Evolutionary conservation across 2,329 filamentous ascomycete genomes (phyloP).

Genomic region (Helminthosporium solani): DNA sequence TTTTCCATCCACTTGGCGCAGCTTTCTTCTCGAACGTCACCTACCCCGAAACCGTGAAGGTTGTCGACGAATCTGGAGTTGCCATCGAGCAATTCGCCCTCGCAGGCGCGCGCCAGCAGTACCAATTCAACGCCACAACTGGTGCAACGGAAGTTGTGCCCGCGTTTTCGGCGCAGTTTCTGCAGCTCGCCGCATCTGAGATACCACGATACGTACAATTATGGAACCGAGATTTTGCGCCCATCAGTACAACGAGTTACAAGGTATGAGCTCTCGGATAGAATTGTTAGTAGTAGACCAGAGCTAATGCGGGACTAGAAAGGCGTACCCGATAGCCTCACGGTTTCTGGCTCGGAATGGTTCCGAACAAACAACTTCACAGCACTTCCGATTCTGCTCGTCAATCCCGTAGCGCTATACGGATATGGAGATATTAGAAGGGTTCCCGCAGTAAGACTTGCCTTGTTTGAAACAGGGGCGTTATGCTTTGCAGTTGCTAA

Average conservation of each 20-base stretch:
- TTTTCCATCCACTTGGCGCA: slow-evolving; percentile 43
- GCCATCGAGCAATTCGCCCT: slow-evolving; percentile 34
- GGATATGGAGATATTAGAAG: slow-evolving; percentile 42
- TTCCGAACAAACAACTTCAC: slow-evolving; percentile 40
- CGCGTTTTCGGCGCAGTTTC: slow-evolving; percentile 22
- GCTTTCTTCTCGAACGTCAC: slow-evolving; percentile 43
- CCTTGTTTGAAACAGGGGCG: slow-evolving; percentile 10
- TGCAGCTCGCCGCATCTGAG: slow-evolving; percentile 29
- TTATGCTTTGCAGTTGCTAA: slow-evolving; percentile 27
- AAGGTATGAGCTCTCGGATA: slow-evolving; percentile 24
- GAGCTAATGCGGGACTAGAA: slow-evolving; percentile 30
- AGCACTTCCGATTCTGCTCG: slow-evolving; percentile 34
- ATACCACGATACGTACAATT: slow-evolving; percentile 36
- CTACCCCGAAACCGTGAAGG: slow-evolving; percentile 38
- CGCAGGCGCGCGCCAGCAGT: slow-evolving; percentile 35
- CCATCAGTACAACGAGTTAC: slow-evolving; percentile 35
- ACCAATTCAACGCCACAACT: slow-evolving; percentile 35
- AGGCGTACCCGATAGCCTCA: slow-evolving; percentile 38
- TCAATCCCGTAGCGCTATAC: slow-evolving; percentile 40
- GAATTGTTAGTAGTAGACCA: not conserved
- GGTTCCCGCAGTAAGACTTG: slow-evolving; percentile 40
- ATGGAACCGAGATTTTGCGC: slow-evolving; percentile 36
- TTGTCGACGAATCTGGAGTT: slow-evolving; percentile 37
- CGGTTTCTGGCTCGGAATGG: slow-evolving; percentile 38
- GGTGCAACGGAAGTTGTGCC: slow-evolving; percentile 29